These are phyloP conservation scores for Laburnicola sp. DNA, from an alignment of 2,329 filamentous ascomycete species.

Conservation along the genomic window DNA sequence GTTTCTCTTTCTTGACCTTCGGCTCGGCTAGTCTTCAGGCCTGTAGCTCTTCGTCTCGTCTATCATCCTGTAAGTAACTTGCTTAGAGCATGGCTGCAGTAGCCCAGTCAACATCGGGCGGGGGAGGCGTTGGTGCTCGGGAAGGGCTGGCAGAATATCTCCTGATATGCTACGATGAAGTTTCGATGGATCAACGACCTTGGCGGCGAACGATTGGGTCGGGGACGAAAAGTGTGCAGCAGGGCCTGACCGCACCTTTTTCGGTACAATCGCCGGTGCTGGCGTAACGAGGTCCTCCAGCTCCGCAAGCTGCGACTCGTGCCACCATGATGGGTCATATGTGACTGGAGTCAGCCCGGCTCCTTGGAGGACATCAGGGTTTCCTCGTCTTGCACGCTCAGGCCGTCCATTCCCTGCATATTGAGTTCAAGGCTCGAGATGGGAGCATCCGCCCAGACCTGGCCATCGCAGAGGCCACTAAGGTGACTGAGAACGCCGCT, in stretches of 20 bases:
- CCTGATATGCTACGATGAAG: constrained; percentile 66
- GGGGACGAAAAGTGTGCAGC: constrained; percentile 79
- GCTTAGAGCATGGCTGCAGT: constrained; percentile 81
- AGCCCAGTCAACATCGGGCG: constrained; percentile 83
- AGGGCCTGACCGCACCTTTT: constrained; percentile 61
- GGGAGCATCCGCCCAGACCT: constrained; percentile 37
- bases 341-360: constrained; percentile 20
- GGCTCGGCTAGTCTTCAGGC: constrained; percentile 68
- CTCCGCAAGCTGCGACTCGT: constrained; percentile 34
- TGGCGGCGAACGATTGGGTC: constrained; percentile 84
- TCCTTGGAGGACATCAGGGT: constrained; percentile 23
- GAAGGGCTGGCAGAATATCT: constrained; percentile 41
- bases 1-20: constrained; percentile 61
- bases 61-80: too few relatives aligned
- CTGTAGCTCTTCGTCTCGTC: constrained; percentile 74
- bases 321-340: constrained; percentile 53
- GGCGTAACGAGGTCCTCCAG: constrained; percentile 41
- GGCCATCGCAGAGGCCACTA: constrained; percentile 72
- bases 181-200: constrained; percentile 69
- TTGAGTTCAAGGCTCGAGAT: constrained; percentile 57
- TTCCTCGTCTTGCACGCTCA: constrained; percentile 38
- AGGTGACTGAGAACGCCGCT: constrained; percentile 91
- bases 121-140: constrained; percentile 64
- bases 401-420: constrained; percentile 58
- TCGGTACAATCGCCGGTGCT: constrained; percentile 53